Evolutionary conservation across 169 alveolate species (phyloP).

Genomic region (Plasmodium blacklocki): DNA sequence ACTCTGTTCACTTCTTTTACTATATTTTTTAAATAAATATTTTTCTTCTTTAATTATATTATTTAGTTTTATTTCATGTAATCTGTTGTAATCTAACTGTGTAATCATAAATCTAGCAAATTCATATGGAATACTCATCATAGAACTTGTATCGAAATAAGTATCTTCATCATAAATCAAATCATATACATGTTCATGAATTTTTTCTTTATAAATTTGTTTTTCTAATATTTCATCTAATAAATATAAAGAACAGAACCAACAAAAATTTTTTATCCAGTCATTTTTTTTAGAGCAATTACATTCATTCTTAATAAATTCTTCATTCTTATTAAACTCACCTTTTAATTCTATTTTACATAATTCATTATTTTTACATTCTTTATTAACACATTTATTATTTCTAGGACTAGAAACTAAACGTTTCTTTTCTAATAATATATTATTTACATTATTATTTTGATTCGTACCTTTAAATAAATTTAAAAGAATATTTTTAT

Average conservation of each 20-base stretch:
- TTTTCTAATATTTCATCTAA: constrained; percentile 72
- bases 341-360: background rate
- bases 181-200: constrained; percentile 46
- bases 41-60: constrained; percentile 71
- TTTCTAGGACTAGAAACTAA: background rate
- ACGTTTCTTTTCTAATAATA: constrained; percentile 10
- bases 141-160: constrained; percentile 65
- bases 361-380: constrained; percentile 3
- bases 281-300: constrained; percentile 18
- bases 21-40: constrained; percentile 34
- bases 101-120: constrained; percentile 61
- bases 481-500: constrained; percentile 55
- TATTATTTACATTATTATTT: constrained; percentile 21
- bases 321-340: background rate
- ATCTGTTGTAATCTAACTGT: constrained; percentile 17
- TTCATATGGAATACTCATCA: constrained; percentile 72
- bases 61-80: constrained; percentile 48
- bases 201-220: constrained; percentile 66
- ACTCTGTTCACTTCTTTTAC: constrained; percentile 12
- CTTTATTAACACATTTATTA: background rate
- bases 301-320: background rate
- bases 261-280: constrained; percentile 62
- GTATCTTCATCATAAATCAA: constrained; percentile 60
- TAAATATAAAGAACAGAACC: constrained; percentile 68
- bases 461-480: constrained; percentile 32